Percentiles rank a stretch among this genome's conserved stretches.
phyloP scores from a whole-genome alignment of 2,329 filamentous ascomycete species.

The Fusarium sp. region DNA sequence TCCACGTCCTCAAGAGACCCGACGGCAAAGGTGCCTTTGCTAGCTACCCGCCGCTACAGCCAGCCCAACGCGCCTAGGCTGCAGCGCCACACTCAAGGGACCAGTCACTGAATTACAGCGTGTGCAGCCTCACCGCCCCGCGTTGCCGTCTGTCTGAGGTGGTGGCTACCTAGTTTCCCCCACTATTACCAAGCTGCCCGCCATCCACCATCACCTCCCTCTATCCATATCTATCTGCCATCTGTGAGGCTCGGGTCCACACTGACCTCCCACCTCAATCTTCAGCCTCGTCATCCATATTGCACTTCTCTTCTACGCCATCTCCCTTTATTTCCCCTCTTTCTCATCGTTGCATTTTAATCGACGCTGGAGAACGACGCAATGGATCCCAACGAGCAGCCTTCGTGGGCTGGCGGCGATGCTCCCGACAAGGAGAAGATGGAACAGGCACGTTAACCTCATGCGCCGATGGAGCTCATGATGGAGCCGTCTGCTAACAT shows the following conservation, averaged over 20 bases:
- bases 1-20: slow-evolving; percentile 2
- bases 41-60: not conserved
- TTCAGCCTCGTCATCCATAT: slow-evolving; percentile 31
- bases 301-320: slow-evolving; percentile 5
- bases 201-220: slow-evolving; percentile 5
- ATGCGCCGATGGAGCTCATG: slow-evolving; percentile 22
- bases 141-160: slow-evolving; percentile 4
- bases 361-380: slow-evolving; percentile 4
- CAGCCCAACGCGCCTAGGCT: not conserved
- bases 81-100: slow-evolving; percentile 32
- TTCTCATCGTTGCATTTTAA: not conserved
- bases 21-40: not conserved
- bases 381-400: slow-evolving; percentile 61
- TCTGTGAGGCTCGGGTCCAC: slow-evolving; percentile 36
- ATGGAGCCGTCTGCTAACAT: slow-evolving; percentile 22
- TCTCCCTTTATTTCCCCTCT: slow-evolving; percentile 2
- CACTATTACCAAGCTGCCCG: slow-evolving; percentile 31
- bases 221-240: slow-evolving; percentile 9
- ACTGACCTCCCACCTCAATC: slow-evolving; percentile 21
- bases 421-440: slow-evolving; percentile 69
- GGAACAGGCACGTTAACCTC: slow-evolving; percentile 59
- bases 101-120: slow-evolving; percentile 31
- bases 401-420: slow-evolving; percentile 55
- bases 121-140: slow-evolving; percentile 40
- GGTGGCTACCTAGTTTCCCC: slow-evolving; percentile 16